Evolutionary conservation across 2,329 filamentous ascomycete species (phyloP).

Genomic region (Neophaeococcomyces mojaviensis): DNA sequence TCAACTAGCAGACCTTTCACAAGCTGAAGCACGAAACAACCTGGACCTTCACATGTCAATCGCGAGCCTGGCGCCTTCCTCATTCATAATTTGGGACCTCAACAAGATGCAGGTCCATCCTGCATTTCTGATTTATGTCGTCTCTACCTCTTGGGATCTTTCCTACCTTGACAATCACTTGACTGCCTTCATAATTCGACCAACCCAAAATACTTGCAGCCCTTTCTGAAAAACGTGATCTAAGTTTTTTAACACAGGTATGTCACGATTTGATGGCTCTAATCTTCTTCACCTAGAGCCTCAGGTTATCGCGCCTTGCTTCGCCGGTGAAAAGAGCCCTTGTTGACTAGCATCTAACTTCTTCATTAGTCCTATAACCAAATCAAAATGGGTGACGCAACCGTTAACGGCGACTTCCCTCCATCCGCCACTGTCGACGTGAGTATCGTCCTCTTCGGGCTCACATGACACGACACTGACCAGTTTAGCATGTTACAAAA

Average conservation of each 20-base stretch:
- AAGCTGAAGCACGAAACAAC: background rate
- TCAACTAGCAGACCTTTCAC: too few species aligned
- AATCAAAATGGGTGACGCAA: slow-evolving; percentile 35
- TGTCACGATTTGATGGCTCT: too few species aligned
- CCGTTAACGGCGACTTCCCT: slow-evolving; percentile 41
- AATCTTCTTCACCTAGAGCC: too few species aligned
- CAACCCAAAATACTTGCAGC: background rate
- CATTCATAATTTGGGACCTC: slow-evolving; percentile 2
- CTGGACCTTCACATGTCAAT: slow-evolving; percentile 5
- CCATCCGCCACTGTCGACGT: slow-evolving; percentile 33
- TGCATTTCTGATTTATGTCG: slow-evolving; percentile 1
- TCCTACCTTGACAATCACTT: background rate
- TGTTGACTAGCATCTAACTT: background rate
- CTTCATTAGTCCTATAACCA: background rate
- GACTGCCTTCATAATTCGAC: background rate
- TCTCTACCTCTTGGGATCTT: background rate
- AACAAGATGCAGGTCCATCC: slow-evolving; percentile 6
- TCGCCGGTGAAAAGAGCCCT: too few species aligned
- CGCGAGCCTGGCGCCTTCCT: slow-evolving; percentile 4
- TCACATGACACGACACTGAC: slow-evolving; percentile 3
- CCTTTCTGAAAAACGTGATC: too few species aligned
- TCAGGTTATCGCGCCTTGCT: too few species aligned
- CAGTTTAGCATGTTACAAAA: slow-evolving; percentile 64
- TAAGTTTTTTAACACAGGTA: background rate
- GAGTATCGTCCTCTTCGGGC: slow-evolving; percentile 20